These are phyloP conservation scores for Schizosaccharomyces versatilis DNA, from an alignment of 1,139 yeast genomes.

Conservation along the genomic window DNA sequence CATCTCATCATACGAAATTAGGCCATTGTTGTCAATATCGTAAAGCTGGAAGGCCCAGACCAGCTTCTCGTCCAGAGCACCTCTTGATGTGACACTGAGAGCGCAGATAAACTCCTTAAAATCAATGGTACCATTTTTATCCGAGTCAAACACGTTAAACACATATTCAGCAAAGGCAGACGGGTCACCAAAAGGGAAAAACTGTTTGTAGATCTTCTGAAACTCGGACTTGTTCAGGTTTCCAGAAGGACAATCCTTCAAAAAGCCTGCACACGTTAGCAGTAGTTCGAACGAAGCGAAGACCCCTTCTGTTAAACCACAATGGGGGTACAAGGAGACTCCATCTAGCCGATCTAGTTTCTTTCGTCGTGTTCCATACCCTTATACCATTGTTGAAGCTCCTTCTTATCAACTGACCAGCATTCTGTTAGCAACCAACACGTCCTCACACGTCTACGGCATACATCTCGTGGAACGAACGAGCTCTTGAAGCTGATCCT, in stretches of 20 bases:
- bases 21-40: constrained; percentile 62
- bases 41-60: constrained; percentile 64
- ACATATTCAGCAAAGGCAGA: constrained; percentile 72
- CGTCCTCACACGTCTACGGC: not conserved
- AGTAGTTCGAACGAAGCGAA: not conserved
- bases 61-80: constrained; percentile 65
- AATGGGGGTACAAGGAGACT: not conserved
- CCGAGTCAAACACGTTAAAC: constrained; percentile 72
- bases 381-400: constrained; percentile 75
- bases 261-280: constrained; percentile 19
- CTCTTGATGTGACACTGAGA: constrained; percentile 49
- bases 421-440: too few species aligned
- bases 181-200: constrained; percentile 96
- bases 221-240: constrained; percentile 73
- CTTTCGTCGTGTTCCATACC: not conserved
- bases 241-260: constrained; percentile 84
- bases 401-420: constrained; percentile 46
- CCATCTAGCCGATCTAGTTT: not conserved
- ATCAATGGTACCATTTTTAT: constrained; percentile 60
- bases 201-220: constrained; percentile 78
- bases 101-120: constrained; percentile 86
- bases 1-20: constrained; percentile 55
- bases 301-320: not conserved
- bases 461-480: constrained; percentile 60
- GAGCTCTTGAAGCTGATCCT: constrained; percentile 67